These are phyloP conservation scores for Apiotrichum gracile DNA, from an alignment of 1,284 basidiomycete species.

Conservation along the genomic window DNA sequence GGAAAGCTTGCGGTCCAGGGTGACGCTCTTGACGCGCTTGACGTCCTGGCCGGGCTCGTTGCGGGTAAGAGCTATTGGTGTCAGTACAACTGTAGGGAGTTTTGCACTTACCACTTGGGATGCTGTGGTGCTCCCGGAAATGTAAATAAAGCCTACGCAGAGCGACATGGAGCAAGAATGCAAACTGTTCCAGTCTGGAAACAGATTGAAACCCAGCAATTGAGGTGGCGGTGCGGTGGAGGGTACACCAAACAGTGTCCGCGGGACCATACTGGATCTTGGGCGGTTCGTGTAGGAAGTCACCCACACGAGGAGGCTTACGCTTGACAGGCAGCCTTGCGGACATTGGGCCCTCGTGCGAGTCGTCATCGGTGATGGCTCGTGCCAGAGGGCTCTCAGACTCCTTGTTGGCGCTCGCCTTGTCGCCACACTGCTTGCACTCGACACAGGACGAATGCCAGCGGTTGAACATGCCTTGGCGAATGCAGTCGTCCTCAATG, in stretches of 20 bases:
- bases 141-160: slow-evolving; percentile 84
- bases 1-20: slow-evolving; percentile 82
- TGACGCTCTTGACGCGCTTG: slow-evolving; percentile 85
- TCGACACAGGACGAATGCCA: slow-evolving; percentile 94
- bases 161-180: slow-evolving; percentile 93
- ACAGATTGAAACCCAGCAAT: slow-evolving; percentile 80
- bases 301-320: slow-evolving; percentile 63
- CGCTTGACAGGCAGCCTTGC: slow-evolving; percentile 38
- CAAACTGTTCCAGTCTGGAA: slow-evolving; percentile 93
- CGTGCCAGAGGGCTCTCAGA: slow-evolving; percentile 10
- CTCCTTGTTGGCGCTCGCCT: slow-evolving; percentile 53
- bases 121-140: slow-evolving; percentile 84
- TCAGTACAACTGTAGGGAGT: not conserved
- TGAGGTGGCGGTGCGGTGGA: slow-evolving; percentile 64
- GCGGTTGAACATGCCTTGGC: slow-evolving; percentile 85
- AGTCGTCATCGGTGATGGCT: slow-evolving; percentile 5
- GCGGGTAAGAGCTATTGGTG: slow-evolving; percentile 13
- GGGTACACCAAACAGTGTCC: slow-evolving; percentile 61
- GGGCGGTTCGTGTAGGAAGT: slow-evolving; percentile 66
- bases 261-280: slow-evolving; percentile 18
- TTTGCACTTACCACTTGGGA: slow-evolving; percentile 53
- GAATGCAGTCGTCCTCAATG: slow-evolving; percentile 94
- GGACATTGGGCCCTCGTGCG: slow-evolving; percentile 14
- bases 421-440: slow-evolving; percentile 72
- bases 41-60: slow-evolving; percentile 62